A percentile compares a stretch with the other conserved stretches of the same genome.
These are phyloP conservation scores for Aspergillus quadrilineatus DNA, from an alignment of 2,329 filamentous ascomycete genomes.

Conservation along the genomic window DNA sequence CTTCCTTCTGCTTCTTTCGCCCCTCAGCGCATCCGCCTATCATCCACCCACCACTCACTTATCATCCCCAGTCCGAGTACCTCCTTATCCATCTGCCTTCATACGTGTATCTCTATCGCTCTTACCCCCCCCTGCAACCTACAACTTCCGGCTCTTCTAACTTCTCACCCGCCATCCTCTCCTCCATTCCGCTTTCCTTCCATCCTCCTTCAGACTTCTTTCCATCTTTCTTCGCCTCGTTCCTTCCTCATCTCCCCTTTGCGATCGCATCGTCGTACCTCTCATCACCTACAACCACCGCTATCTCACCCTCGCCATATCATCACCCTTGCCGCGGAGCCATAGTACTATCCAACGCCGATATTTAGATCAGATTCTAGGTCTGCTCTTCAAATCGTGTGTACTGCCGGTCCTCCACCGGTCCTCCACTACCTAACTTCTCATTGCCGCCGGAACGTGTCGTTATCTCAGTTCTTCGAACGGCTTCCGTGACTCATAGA, in stretches of 20 bases:
- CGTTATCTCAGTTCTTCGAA: conserved; percentile 17
- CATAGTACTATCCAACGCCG: conserved; percentile 13
- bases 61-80: conserved; percentile 6
- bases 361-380: conserved; percentile 9
- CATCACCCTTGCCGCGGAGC: conserved; percentile 9
- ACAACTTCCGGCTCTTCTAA: conserved; percentile 20
- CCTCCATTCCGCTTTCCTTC: conserved; percentile 18
- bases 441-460: conserved; percentile 9
- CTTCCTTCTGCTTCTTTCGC: conserved; percentile 17
- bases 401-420: conserved; percentile 13
- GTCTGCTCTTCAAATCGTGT: conserved; percentile 19
- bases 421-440: conserved; percentile 8
- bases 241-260: conserved; percentile 17
- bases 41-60: conserved; percentile 5
- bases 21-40: conserved; percentile 11
- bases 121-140: conserved; percentile 18
- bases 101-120: conserved; percentile 11
- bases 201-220: conserved; percentile 15
- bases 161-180: conserved; percentile 17
- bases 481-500: conserved; percentile 26
- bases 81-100: conserved; percentile 18
- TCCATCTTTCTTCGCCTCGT: conserved; percentile 15
- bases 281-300: conserved; percentile 9
- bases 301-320: conserved; percentile 5
- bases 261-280: background rate